Conservation (phyloP, 2,329 filamentous ascomycete genomes). For the Aspergillus sp. region DNA sequence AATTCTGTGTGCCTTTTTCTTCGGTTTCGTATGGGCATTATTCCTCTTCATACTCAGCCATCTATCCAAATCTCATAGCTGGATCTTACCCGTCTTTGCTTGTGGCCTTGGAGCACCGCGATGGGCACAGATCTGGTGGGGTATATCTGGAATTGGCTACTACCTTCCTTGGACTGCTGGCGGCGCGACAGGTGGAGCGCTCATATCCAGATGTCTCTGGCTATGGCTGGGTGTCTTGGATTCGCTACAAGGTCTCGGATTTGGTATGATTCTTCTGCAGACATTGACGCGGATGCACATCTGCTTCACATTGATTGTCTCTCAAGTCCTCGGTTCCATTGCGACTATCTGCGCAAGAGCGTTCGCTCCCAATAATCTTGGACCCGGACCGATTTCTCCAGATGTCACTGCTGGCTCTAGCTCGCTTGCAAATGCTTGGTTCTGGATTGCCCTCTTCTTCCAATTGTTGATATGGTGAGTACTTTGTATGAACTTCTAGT, state of each 20-base stretch:
- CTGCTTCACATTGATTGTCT: conserved; percentile 54
- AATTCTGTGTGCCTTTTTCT: conserved; percentile 45
- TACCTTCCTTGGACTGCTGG: conserved; percentile 59
- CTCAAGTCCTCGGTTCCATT: conserved; percentile 58
- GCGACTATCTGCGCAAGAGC: conserved; percentile 60
- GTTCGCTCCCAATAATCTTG: conserved; percentile 56
- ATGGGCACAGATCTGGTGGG: conserved; percentile 67
- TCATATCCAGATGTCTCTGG: conserved; percentile 57
- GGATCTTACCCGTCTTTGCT: conserved; percentile 64
- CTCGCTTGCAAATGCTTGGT: conserved; percentile 48
- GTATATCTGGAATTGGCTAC: conserved; percentile 54
- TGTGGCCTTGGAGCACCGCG: conserved; percentile 61
- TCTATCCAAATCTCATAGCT: conserved; percentile 58
- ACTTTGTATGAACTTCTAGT: conserved; percentile 7
- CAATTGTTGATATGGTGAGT: conserved; percentile 58
- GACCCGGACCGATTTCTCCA: conserved; percentile 59
- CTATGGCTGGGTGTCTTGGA: conserved; percentile 65
- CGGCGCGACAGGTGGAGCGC: conserved; percentile 48
- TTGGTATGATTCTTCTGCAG: conserved; percentile 64
- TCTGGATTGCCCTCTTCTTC: conserved; percentile 57
- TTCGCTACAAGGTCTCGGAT: conserved; percentile 60
- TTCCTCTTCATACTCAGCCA: conserved; percentile 45
- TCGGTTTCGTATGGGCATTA: conserved; percentile 53
- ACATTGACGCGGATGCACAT: conserved; percentile 63
- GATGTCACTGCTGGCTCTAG: conserved; percentile 50